Base-by-base conservation (phyloP, 768 basidiomycete species). In the Mycena alexandri region DNA sequence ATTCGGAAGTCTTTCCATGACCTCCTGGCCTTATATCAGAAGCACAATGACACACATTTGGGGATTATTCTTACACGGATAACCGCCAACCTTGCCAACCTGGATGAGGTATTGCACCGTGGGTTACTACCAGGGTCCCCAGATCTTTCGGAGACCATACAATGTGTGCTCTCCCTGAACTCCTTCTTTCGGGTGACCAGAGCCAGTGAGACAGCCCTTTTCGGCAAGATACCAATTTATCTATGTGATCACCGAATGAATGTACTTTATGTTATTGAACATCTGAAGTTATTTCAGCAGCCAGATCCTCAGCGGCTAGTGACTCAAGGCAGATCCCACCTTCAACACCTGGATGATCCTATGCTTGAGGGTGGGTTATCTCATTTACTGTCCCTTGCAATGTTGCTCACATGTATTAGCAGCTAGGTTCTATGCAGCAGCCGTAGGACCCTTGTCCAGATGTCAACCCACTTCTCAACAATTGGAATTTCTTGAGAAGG, bases 381-480 rank as follows among this genome's bases (percentile, higher is more conserved):
- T 8, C 1, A 16, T 11, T 2, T 34, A 19, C 0, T 34, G 17
- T 57, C 19, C 34, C 6, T 5, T 36, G 14, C 7, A 13, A 10
- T 48, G 25, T 17, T 29, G n/a, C 29, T 10, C 14, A 33, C 17
- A 17, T 3, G 3, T 36, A 16, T 34, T 9, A n/a, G 22, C 24
- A 59, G 58, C 9, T 9, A 36, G 16, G 22, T 59, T 59, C 21
- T 38, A 59, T 24, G 10, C 2, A 13, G 58, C 58, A 34, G 58
- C 17, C 6, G 58, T 29, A 22, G 22, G 17, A 17, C 17, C 22
- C 24, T 38, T 19, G 34, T 16, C 24, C 9, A 9, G 2, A 7
- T 6, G 9, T 34, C 8, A 33, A 3, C 29, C 29, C 10, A 59
- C 19, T 5, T 34, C 21, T 44, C 46, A 12, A 21, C 11, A 25